These are phyloP conservation scores for Phytophthora hibernalis DNA, from an alignment of 352 stramenopile genomes.

Conservation along the genomic window DNA sequence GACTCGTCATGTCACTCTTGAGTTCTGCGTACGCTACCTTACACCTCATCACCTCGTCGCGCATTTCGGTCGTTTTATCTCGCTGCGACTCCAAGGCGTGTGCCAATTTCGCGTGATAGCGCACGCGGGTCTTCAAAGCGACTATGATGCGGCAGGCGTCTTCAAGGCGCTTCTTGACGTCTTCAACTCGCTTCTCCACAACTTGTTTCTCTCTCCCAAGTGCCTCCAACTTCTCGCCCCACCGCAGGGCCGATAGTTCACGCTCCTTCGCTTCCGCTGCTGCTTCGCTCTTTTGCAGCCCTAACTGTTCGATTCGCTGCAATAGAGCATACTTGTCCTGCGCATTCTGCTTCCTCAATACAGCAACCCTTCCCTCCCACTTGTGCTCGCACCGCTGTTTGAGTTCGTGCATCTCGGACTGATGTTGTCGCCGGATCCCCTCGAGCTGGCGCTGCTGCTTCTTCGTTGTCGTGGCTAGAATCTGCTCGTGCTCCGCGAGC, in stretches of 20 bases:
- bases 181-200: conserved; percentile 27
- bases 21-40: conserved; percentile 36
- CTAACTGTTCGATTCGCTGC: conserved; percentile 45
- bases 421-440: conserved; percentile 26
- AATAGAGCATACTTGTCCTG: conserved; percentile 29
- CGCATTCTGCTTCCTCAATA: conserved; percentile 19
- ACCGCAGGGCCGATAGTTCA: conserved; percentile 27
- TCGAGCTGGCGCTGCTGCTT: conserved; percentile 37
- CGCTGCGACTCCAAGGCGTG: conserved; percentile 21
- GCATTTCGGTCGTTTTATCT: conserved; percentile 19
- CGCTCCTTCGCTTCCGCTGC: conserved; percentile 32
- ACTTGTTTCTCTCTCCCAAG: conserved; percentile 15
- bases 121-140: conserved; percentile 48
- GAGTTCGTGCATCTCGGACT: conserved; percentile 36
- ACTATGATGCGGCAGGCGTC: conserved; percentile 57
- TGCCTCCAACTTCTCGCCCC: conserved; percentile 12
- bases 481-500: conserved; percentile 60
- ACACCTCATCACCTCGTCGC: conserved; percentile 34
- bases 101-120: conserved; percentile 23
- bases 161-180: conserved; percentile 29
- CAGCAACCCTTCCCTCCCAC: conserved; percentile 29
- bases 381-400: conserved; percentile 36
- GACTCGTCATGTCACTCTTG: conserved; percentile 30
- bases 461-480: conserved; percentile 33
- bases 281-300: conserved; percentile 40